phyloP scores from a whole-genome alignment of 108 stramenopile genomes.

The Epithemia pelagica region DNA sequence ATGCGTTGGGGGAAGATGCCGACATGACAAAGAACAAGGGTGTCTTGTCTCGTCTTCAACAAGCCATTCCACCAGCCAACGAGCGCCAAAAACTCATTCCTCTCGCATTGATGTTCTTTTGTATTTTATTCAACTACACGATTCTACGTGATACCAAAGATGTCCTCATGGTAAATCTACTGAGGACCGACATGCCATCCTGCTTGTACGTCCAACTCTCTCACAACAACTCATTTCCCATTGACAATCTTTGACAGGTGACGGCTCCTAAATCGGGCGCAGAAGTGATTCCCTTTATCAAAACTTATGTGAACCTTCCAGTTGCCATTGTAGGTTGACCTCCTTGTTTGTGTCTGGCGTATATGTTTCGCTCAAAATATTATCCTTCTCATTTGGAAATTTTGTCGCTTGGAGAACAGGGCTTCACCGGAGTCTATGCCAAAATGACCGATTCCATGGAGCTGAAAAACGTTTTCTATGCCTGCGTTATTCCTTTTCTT shows the following conservation, averaged over 20 bases:
- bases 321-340: conserved; percentile 40
- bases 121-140: conserved; percentile 97
- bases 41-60: conserved; percentile 32
- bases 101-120: conserved; percentile 93
- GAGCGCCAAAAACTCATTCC: conserved; percentile 92
- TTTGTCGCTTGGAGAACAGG: conserved; percentile 18
- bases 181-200: too few relatives aligned
- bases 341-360: too few relatives aligned
- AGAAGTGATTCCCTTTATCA: conserved; percentile 96
- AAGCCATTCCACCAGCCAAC: conserved; percentile 54
- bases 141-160: conserved; percentile 96
- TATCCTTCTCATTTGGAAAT: too few relatives aligned
- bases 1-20: too few relatives aligned
- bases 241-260: conserved; percentile 23
- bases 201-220: too few relatives aligned
- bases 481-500: conserved; percentile 83
- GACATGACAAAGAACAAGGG: too few relatives aligned
- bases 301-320: conserved; percentile 94
- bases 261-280: conserved; percentile 86
- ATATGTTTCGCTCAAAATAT: too few relatives aligned
- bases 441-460: conserved; percentile 82
- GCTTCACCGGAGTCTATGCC: conserved; percentile 87
- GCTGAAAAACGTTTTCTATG: conserved; percentile 85
- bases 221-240: too few relatives aligned
- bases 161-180: conserved; percentile 60